These are phyloP conservation scores for Truncatella angustata DNA, from an alignment of 2,329 filamentous ascomycete species.

Conservation along the genomic window DNA sequence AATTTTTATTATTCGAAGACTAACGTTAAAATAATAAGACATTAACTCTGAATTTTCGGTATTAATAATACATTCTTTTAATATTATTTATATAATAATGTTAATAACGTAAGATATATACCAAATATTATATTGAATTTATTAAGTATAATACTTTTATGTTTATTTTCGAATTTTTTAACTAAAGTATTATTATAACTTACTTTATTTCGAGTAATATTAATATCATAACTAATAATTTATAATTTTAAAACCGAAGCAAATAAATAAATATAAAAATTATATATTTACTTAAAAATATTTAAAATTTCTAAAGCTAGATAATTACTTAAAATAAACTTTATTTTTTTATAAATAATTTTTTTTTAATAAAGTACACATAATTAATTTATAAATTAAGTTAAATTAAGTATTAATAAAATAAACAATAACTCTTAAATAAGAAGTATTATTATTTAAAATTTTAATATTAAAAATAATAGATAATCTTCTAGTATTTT, in stretches of 20 bases:
- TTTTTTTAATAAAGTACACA: not conserved
- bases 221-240: not conserved
- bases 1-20: not conserved
- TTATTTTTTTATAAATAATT: not conserved
- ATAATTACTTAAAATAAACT: not conserved
- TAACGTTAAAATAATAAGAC: not conserved
- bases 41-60: not conserved
- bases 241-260: not conserved
- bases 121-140: not conserved
- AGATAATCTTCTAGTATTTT: not conserved
- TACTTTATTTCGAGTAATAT: not conserved
- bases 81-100: not conserved
- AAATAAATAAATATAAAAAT: not conserved
- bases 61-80: not conserved
- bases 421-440: not conserved
- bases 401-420: not conserved
- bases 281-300: not conserved
- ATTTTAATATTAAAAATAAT: conserved; percentile 1
- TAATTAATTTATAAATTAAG: not conserved
- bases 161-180: not conserved
- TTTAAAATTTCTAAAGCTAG: not conserved
- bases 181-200: not conserved
- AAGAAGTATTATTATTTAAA: conserved; percentile 1
- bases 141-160: not conserved
- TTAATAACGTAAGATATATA: conserved; percentile 1